Base-by-base conservation (phyloP, 169 alveolate species). In the Cystoisospora suis region DNA sequence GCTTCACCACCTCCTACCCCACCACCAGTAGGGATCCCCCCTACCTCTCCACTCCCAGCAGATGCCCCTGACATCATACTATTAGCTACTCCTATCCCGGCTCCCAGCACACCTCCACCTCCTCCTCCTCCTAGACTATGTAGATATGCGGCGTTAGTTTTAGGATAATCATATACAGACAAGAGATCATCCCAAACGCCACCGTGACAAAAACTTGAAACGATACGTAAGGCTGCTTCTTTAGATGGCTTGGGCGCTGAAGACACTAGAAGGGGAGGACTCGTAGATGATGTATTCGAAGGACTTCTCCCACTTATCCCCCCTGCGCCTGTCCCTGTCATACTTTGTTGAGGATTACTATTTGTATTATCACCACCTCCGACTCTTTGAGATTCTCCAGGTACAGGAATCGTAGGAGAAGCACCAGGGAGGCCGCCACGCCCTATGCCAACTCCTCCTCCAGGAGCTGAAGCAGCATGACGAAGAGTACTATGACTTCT, bases 171-270 rank as follows among this genome's bases (percentile, higher is more conserved):
- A 88, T 93, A 94, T 0, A 96, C 79, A 27, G 97, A 93, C n/a
- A 96, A 75, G n/a, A 96, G 58, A 49, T 94, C 96, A 86, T 96
- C 97, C 97, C 97, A 96, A 34, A 96, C 96, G 42, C 97, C 97
- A 27, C 96, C 96, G 81, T 94, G 96, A 45, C 95, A 94, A n/a
- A 83, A 49, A 38, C 94, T 46, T n/a, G 95, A 91, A 45, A 93
- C 46, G 23, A 94, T 58, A 34, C 90, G 80, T 40, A 56, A 56
- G 32, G 94, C 94, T 3, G 91, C 80, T 75, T 90, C 96, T 27
- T 70, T 29, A 75, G 23, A 29, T 75, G 91, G 69, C 65, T 94
- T 94, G 20, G 86, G 89, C 32, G 87, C 69, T 0, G 87, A 86
- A 6, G 88, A 81, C 32, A 49, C 93, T 29, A 70, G 87, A 69